These are phyloP conservation scores for Silene noctiflora DNA, from an alignment of 179 eudicot genomes.

Conservation along the genomic window DNA sequence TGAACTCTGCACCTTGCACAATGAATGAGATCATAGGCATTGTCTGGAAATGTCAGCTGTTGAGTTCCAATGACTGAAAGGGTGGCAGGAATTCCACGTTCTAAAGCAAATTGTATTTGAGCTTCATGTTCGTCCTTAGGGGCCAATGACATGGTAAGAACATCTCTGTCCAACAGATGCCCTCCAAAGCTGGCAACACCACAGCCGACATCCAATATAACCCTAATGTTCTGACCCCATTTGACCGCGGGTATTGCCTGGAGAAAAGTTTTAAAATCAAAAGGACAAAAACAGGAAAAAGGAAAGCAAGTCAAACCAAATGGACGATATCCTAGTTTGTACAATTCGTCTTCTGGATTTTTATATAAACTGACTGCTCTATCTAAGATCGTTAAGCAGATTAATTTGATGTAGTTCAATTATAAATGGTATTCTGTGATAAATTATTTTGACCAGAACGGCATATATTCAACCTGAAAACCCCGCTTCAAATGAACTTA, in stretches of 20 bases:
- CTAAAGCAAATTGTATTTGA: slow-evolving; percentile 97
- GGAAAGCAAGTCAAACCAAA: slow-evolving; percentile 8
- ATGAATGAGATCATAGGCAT: slow-evolving; percentile 76
- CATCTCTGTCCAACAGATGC: slow-evolving; percentile 75
- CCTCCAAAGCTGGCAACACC: slow-evolving; percentile 99
- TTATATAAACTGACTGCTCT: neutral
- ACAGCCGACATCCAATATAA: slow-evolving; percentile 93
- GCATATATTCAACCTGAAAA: neutral
- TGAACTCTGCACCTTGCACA: slow-evolving; percentile 99
- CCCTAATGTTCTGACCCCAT: slow-evolving; percentile 87
- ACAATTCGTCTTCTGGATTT: neutral
- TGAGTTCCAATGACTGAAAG: slow-evolving; percentile 97
- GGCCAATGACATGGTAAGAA: slow-evolving; percentile 92
- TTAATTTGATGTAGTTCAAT: neutral
- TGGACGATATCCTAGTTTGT: neutral
- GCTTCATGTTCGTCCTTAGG: slow-evolving; percentile 99
- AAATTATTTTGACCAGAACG: neutral
- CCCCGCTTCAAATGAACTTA: neutral
- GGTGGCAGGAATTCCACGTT: slow-evolving; percentile 90
- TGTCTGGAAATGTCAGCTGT: slow-evolving; percentile 89
- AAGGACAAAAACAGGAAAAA: neutral
- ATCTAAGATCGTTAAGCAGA: neutral
- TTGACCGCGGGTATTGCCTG: slow-evolving; percentile 67
- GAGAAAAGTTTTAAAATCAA: neutral
- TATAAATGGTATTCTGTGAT: neutral